These are phyloP conservation scores for Fennellomyces sp. DNA, from an alignment of 371 early-diverging fungal species.

Conservation along the genomic window DNA sequence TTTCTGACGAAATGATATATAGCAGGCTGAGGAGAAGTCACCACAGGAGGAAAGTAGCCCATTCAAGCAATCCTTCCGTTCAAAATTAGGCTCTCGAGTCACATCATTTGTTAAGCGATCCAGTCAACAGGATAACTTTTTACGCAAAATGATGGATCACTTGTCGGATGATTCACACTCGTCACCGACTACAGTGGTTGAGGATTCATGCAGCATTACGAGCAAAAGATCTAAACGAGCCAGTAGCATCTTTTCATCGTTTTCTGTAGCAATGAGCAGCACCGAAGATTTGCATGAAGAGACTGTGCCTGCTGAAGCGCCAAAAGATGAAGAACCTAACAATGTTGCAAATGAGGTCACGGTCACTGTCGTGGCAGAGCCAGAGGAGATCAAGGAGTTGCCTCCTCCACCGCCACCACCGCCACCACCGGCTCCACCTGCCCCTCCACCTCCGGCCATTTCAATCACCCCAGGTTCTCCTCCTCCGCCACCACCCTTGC, in stretches of 20 bases:
- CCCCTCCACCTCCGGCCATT: constrained; percentile 27
- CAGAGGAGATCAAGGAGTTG: neutral
- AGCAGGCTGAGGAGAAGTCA: neutral
- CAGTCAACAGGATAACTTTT: constrained; percentile 15
- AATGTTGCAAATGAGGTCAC: neutral
- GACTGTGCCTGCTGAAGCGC: neutral
- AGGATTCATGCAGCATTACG: constrained; percentile 13
- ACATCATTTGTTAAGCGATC: constrained; percentile 21
- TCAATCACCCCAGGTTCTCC: constrained; percentile 2
- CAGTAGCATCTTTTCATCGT: constrained; percentile 15
- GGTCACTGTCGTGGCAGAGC: neutral
- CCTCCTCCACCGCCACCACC: constrained; percentile 23
- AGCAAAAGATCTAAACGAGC: constrained; percentile 13
- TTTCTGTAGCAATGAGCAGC: constrained; percentile 8
- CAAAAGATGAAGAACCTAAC: neutral
- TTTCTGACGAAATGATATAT: neutral
- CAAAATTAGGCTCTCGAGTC: constrained; percentile 13
- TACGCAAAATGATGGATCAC: constrained; percentile 15
- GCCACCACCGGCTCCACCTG: constrained; percentile 31
- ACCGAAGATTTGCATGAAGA: constrained; percentile 1
- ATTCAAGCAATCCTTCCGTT: constrained; percentile 10
- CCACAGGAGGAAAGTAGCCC: neutral
- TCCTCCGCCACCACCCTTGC: constrained; percentile 27
- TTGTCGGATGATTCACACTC: constrained; percentile 7
- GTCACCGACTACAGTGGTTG: neutral